Evolutionary conservation across 495 filamentous ascomycete genomes (phyloP).

Genomic region (Aspergillus indologenus): DNA sequence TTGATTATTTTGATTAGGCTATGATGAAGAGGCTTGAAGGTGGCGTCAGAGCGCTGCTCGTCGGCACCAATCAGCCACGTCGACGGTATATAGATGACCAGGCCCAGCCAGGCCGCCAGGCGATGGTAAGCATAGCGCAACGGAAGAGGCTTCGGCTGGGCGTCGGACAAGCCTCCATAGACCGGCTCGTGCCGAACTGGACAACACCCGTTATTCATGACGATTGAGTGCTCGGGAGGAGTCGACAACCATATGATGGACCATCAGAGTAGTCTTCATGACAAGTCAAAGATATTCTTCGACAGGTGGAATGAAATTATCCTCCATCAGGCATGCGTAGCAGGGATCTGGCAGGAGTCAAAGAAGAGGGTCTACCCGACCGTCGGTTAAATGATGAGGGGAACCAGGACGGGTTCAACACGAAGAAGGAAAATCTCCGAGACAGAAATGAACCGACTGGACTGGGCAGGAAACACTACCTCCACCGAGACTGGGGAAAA

Average conservation of each 20-base stretch:
- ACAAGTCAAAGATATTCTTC: neutral
- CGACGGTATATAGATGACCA: neutral
- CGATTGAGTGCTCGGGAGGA: neutral
- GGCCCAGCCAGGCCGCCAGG: neutral
- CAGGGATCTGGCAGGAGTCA: neutral
- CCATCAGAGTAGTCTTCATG: neutral
- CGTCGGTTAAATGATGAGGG: slow-evolving; percentile 3
- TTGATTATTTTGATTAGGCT: neutral
- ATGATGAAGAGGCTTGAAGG: neutral
- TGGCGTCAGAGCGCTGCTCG: neutral
- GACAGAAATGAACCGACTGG: slow-evolving; percentile 7
- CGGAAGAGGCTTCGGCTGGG: neutral
- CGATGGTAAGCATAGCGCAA: neutral
- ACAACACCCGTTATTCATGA: neutral
- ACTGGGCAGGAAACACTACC: neutral
- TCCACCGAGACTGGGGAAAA: neutral
- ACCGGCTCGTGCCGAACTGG: neutral
- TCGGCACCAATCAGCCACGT: neutral
- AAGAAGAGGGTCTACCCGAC: neutral
- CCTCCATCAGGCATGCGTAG: neutral
- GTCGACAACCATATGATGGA: neutral
- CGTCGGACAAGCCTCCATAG: neutral
- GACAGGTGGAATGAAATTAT: neutral
- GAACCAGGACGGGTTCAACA: neutral
- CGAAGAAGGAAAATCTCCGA: slow-evolving; percentile 6